Evolutionary conservation across 768 basidiomycete genomes (phyloP), one percentile per base, ranked within the genome.

Genomic region (Rhodotorula paludigena): DNA sequence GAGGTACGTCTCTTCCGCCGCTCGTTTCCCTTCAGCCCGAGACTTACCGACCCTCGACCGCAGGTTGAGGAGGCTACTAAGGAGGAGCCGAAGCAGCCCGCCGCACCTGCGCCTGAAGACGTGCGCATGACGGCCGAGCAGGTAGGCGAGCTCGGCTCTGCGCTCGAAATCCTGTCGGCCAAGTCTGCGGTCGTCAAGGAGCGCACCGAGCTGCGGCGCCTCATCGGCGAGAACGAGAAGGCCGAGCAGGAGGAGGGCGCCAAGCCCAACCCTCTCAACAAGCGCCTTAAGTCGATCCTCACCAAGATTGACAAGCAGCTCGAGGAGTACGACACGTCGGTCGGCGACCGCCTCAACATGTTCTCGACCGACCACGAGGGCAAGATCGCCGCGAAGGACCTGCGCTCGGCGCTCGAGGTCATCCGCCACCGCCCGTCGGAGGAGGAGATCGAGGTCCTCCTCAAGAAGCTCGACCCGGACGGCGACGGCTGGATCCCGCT

Each of bases 41-140:
- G 16, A 49, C 30, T 36, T 23, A 55, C 38, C 2, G n/a, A 8
- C 2, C 5, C 33, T 1, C 42, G 16, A 1, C 21, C 35, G 39
- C 51, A 66, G 39, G 62, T 55, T 35, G 41, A 57, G 42, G 75
- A 86, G 51, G 84, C 87, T 69, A 90, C 90, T 35, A 87, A 91
- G 56, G 96, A 98, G 92, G 91, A 99, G 75, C 83, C 97, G 32
- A 88, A 88, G 77, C 64, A 71, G 63, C 32, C 35, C 0, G 54
- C 38, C n/a, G 47, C 48, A n/a, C 49, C 41, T 23, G 38, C 54
- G 38, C 53, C 63, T 11, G 75, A 85, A 38, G 85, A 88, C 73
- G 92, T 91, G n/a, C 87, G 91, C 51, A 97, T 99, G 94, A 98
- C 92, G 4, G 85, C 88, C 16, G 94, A 98, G 75, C 93, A 99